Evolutionary conservation across 208 protist species (phyloP), one percentile per base, ranked within the genome.

Genomic region (Leishmania gerbilli): DNA sequence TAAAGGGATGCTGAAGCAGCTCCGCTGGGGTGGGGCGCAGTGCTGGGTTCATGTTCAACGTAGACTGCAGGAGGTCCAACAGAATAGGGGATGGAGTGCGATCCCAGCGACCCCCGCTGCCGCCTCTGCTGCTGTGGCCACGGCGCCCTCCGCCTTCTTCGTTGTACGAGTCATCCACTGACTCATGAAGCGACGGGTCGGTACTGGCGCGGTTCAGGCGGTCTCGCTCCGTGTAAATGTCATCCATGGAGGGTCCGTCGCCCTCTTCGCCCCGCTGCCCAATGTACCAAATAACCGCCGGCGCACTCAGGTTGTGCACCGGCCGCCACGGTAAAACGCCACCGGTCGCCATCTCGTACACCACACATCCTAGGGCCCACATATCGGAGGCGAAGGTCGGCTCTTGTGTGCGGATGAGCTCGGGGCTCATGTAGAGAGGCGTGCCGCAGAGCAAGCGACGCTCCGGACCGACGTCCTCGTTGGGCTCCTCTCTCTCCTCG

Each of bases 301-400:
- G 77, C 4, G 90, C 84, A 56, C 84, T 85, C 19, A 81, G 74
- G 56, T 91, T 84, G 80, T 90, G 88, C 13, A 95, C 65, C 49
- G 94, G 84, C 6, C 82, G 80, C 85, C 86, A 97, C 75, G 91
- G 95, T 24, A 96, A 90, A 21, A 91, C 71, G n/a, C 90, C 91
- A 15, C 93, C 94, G 49, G 93, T 96, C 7, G 92, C 89, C 94
- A 98, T 97, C 83, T 98, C 96, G 67, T 88, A 95, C 53, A 98
- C 92, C 53, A 96, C 93, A 81, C 93, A 97, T 9, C 96, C 95
- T 31, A 98, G 74, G 2, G 91, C 91, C 95, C 96, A 98, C 31
- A 98, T 91, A 79, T 98, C 95, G 6, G 91, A 94, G 24, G 92
- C 93, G 64, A 87, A 87, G 27, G 92, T 90, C 37, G 92, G 88